Conservation (phyloP, 164 flowering plant genomes). For the Liquidambar formosana region DNA sequence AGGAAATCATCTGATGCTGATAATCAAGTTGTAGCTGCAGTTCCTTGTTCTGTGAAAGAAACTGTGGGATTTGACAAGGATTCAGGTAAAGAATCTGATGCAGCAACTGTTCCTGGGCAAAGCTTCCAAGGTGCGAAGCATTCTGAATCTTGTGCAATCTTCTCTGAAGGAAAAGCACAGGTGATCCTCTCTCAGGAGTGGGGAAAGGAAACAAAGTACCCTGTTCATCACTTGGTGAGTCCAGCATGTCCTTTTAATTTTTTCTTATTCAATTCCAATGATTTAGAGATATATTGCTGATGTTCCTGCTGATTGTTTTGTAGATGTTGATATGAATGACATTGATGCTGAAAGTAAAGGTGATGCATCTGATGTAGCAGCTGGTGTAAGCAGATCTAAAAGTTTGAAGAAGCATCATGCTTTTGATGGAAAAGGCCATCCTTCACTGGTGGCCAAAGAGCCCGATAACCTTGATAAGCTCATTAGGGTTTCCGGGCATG, state of each 20-base stretch:
- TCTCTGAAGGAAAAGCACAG: constrained; percentile 11
- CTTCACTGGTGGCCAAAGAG: constrained; percentile 5
- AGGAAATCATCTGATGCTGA: constrained; percentile 11
- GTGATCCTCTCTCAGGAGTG: constrained; percentile 12
- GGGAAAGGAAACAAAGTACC: constrained; percentile 6
- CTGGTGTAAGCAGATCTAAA: constrained; percentile 2
- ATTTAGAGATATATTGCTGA: neutral
- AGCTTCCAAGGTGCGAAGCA: neutral
- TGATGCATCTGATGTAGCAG: constrained; percentile 9
- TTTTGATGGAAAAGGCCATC: constrained; percentile 5
- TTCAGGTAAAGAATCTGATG: constrained; percentile 18
- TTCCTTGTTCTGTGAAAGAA: constrained; percentile 15
- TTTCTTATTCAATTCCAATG: neutral
- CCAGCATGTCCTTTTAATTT: neutral
- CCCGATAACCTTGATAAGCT: constrained; percentile 1
- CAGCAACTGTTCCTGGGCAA: constrained; percentile 10
- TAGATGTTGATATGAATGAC: constrained; percentile 11
- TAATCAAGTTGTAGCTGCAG: constrained; percentile 11
- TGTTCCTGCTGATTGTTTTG: constrained; percentile 7
- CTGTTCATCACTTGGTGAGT: constrained; percentile 11
- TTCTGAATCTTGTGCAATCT: constrained; percentile 8
- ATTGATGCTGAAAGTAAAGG: constrained; percentile 5
- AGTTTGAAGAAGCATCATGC: constrained; percentile 17
- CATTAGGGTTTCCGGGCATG: neutral
- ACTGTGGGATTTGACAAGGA: constrained; percentile 1